phyloP scores from a whole-genome alignment of 2,329 filamentous ascomycete species.

The Diaporthe citriasiana region DNA sequence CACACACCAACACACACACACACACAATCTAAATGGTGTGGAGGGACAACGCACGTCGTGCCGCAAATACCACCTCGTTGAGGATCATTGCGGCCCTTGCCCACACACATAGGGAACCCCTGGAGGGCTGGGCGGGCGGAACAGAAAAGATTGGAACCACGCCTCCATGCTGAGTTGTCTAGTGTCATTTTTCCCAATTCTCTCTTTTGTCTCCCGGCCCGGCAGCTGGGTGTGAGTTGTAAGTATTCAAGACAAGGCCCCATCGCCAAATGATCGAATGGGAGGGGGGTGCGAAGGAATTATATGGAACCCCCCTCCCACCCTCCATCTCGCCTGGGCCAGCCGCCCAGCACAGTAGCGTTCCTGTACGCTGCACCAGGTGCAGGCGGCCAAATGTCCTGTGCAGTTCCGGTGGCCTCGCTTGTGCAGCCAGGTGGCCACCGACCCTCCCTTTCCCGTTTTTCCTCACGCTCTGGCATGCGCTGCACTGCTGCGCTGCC shows the following conservation, averaged over 20 bases:
- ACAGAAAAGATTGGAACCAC: slow-evolving; percentile 37
- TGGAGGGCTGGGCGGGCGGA: slow-evolving; percentile 30
- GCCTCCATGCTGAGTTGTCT: slow-evolving; percentile 41
- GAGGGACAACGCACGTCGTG: slow-evolving; percentile 38
- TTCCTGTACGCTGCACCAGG: slow-evolving; percentile 41
- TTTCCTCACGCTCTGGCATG: neutral
- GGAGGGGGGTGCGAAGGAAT: slow-evolving; percentile 38
- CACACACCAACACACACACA: neutral
- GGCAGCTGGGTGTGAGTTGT: slow-evolving; percentile 37
- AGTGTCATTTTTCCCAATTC: slow-evolving; percentile 8
- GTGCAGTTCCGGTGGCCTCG: slow-evolving; percentile 41
- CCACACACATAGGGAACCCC: slow-evolving; percentile 31
- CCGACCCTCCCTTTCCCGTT: slow-evolving; percentile 31
- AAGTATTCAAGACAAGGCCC: slow-evolving; percentile 22
- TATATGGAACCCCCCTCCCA: slow-evolving; percentile 27
- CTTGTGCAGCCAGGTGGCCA: slow-evolving; percentile 40
- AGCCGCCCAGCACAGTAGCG: slow-evolving; percentile 41
- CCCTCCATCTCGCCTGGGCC: slow-evolving; percentile 24
- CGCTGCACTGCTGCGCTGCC: slow-evolving; percentile 2
- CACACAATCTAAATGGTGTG: slow-evolving; percentile 25
- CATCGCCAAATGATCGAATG: slow-evolving; percentile 30
- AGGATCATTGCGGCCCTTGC: slow-evolving; percentile 34
- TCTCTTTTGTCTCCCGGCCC: slow-evolving; percentile 20
- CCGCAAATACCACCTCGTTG: slow-evolving; percentile 37
- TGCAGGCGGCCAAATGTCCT: slow-evolving; percentile 43